phyloP scores from a whole-genome alignment of 1,284 basidiomycete species.

The Ustilago xerochloae region DNA sequence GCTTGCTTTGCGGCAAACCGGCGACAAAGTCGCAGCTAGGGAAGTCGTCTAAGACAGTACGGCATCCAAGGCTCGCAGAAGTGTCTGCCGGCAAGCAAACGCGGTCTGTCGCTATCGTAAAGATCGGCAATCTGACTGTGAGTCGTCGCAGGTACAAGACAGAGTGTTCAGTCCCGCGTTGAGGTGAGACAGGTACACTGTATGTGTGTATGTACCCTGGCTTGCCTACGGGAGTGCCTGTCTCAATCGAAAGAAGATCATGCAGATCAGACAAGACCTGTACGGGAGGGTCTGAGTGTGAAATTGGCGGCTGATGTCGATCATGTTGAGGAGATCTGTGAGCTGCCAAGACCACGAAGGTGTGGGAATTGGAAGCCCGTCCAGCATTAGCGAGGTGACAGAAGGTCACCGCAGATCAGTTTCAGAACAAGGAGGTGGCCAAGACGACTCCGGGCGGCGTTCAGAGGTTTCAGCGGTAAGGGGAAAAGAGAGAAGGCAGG shows the following conservation, averaged over 20 bases:
- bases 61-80: too few relatives aligned
- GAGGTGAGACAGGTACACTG: slow-evolving; percentile 10
- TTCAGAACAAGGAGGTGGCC: not conserved
- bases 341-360: not conserved
- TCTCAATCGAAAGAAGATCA: slow-evolving; percentile 13
- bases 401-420: not conserved
- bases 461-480: slow-evolving; percentile 13
- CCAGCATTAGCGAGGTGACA: not conserved
- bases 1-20: too few relatives aligned
- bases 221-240: slow-evolving; percentile 14
- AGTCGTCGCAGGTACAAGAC: not conserved
- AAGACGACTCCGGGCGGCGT: not conserved
- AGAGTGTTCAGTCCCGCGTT: not conserved
- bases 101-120: too few relatives aligned
- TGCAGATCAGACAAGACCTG: slow-evolving; percentile 6
- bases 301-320: slow-evolving; percentile 5
- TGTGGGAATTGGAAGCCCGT: slow-evolving; percentile 2
- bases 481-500: not conserved
- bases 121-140: not conserved
- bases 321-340: not conserved
- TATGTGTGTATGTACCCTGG: not conserved
- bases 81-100: too few relatives aligned
- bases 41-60: too few relatives aligned
- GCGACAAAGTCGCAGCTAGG: too few relatives aligned
- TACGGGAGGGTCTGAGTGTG: slow-evolving; percentile 3